Evolutionary conservation across 73 alveolate species (phyloP).

Genomic region (Paramecium octaurelia): DNA sequence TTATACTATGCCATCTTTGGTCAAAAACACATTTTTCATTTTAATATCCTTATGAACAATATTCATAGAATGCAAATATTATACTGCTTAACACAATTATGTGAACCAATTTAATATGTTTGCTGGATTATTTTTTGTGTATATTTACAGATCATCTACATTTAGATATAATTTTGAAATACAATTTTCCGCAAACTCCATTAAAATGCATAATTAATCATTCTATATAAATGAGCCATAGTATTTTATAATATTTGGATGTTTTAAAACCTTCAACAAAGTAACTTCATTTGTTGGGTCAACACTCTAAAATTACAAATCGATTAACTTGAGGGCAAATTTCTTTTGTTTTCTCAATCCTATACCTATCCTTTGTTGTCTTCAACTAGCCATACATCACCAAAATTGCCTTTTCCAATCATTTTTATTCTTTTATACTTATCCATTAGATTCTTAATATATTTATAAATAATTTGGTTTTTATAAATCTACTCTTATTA

Average conservation of each 20-base stretch:
- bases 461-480: background rate
- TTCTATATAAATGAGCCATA: conserved; percentile 66
- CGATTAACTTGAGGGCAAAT: conserved; percentile 75
- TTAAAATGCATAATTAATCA: conserved; percentile 69
- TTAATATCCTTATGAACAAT: conserved; percentile 92
- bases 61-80: conserved; percentile 82
- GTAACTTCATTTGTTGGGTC: conserved; percentile 72
- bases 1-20: conserved; percentile 67
- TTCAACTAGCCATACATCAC: conserved; percentile 67
- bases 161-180: background rate
- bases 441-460: background rate
- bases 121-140: background rate
- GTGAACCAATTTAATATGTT: conserved; percentile 1
- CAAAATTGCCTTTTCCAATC: conserved; percentile 70
- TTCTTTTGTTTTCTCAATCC: conserved; percentile 42
- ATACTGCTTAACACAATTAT: conserved; percentile 88
- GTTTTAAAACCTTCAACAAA: conserved; percentile 65
- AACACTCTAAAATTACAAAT: background rate
- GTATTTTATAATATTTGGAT: conserved; percentile 71
- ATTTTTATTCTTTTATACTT: background rate
- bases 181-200: conserved; percentile 80
- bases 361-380: conserved; percentile 48
- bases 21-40: conserved; percentile 83
- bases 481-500: background rate
- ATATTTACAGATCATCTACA: background rate